phyloP scores from a whole-genome alignment of 2,329 filamentous ascomycete species.

The Dactylellina sp. region DNA sequence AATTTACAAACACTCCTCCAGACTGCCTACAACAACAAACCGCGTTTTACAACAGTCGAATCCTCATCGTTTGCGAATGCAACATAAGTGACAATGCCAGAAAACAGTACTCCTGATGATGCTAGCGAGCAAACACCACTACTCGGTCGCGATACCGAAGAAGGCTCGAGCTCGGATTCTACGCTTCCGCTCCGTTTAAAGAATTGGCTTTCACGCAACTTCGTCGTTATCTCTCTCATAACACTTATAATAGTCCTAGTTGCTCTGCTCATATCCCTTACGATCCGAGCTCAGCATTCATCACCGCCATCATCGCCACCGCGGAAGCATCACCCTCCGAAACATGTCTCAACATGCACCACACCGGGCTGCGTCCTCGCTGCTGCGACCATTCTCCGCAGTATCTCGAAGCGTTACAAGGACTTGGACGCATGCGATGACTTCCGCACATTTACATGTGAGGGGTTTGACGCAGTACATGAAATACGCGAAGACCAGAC shows the following conservation, averaged over 20 bases:
- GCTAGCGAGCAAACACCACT: conserved; percentile 23
- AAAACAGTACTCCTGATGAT: conserved; percentile 8
- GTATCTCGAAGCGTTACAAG: conserved; percentile 72
- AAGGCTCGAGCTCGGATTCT: neutral
- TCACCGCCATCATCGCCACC: conserved; percentile 21
- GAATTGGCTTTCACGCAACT: conserved; percentile 57
- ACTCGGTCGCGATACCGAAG: conserved; percentile 17
- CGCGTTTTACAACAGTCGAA: neutral
- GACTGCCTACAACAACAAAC: neutral
- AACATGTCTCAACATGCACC: conserved; percentile 65
- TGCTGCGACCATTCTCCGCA: conserved; percentile 73
- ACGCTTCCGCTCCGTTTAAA: conserved; percentile 17
- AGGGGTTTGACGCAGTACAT: conserved; percentile 74
- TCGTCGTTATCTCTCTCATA: conserved; percentile 59
- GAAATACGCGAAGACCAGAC: conserved; percentile 75
- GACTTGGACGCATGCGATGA: conserved; percentile 76
- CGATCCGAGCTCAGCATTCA: conserved; percentile 24
- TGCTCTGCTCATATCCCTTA: conserved; percentile 60
- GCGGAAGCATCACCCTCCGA: conserved; percentile 16
- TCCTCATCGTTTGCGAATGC: neutral
- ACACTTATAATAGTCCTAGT: conserved; percentile 59
- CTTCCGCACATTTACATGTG: conserved; percentile 76
- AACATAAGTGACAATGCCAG: conserved; percentile 5
- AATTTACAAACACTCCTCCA: neutral
- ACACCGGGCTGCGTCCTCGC: conserved; percentile 74